Base-by-base conservation (phyloP, 495 filamentous ascomycete species). In the Aspergillus affinis region DNA sequence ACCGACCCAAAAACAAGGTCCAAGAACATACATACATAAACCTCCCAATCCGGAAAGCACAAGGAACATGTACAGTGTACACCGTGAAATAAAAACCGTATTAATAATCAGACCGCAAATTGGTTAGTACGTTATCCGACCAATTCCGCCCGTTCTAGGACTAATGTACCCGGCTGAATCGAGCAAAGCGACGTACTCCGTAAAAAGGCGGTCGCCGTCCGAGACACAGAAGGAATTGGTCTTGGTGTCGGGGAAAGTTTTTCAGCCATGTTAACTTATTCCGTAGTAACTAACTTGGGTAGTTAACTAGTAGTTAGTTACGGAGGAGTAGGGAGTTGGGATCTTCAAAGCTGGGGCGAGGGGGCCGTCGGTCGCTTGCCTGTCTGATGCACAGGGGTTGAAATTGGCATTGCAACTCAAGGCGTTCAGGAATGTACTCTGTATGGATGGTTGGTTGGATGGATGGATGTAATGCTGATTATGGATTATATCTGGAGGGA, bases 131-230 rank as follows among this genome's bases (percentile, higher is more conserved):
- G n/a, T n/a, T 41, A 41, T 41, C 36, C 36, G 36, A 10, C 12
- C 13, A 8, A 41, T 46, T 54, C n/a, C 29, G 51, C 32, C 32
- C 41, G 19, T 21, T 29, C 41, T 18, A 56, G 21, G 9, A 29
- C 55, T 56, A 46, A 59, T 59, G 58, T 57, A 60, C 41, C 44
- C 41, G 26, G 62, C 62, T 58, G 18, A 57, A 57, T 59, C 26
- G 46, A 58, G 57, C 36, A 48, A 48, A 58, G 57, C 45, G 48
- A 36, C n/a, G n/a, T n/a, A n/a, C 45, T 48, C 44, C n/a, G n/a
- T n/a, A 27, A 64, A 64, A 58, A 60, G 54, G 62, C 61, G 62
- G 62, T 64, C 58, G 58, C 62, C 46, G 30, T 57, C 58, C 54
- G 58, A 60, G 54, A 60, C 55, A 62, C 20, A 32, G 30, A 26